phyloP scores from a whole-genome alignment of 2,329 filamentous ascomycete species.

The Stemphylium lycopersici region DNA sequence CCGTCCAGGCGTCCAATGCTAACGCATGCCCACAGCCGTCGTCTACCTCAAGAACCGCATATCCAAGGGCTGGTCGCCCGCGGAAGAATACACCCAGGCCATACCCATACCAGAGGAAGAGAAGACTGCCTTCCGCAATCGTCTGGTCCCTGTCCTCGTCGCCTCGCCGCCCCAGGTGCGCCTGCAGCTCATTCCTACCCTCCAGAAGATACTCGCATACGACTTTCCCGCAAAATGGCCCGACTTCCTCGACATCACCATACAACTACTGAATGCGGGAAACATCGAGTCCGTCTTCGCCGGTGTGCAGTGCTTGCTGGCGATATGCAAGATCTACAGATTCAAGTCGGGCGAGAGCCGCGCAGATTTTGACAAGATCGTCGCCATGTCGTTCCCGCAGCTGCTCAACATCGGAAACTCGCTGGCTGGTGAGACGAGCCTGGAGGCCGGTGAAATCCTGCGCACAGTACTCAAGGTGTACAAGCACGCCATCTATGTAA shows the following conservation, averaged over 20 bases:
- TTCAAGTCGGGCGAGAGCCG: conserved; percentile 87
- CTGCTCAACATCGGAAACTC: conserved; percentile 86
- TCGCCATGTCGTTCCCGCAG: conserved; percentile 87
- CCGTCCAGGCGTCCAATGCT: conserved; percentile 23
- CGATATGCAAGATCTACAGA: conserved; percentile 92
- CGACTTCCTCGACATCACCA: conserved; percentile 88
- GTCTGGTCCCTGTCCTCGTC: conserved; percentile 87
- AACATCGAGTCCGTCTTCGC: conserved; percentile 87
- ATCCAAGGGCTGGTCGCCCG: conserved; percentile 84
- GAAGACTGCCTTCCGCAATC: conserved; percentile 83
- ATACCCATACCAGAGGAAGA: conserved; percentile 85
- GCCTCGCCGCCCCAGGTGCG: conserved; percentile 80
- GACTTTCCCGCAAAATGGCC: conserved; percentile 97
- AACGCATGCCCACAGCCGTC: conserved; percentile 67
- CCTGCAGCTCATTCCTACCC: conserved; percentile 89
- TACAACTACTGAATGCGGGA: conserved; percentile 85
- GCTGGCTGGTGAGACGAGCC: conserved; percentile 85
- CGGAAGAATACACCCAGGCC: conserved; percentile 75
- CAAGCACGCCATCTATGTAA: conserved; percentile 96
- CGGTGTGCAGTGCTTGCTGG: conserved; percentile 89
- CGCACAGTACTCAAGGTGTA: conserved; percentile 94
- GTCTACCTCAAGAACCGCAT: conserved; percentile 99
- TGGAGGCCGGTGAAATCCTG: conserved; percentile 96
- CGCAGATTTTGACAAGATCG: conserved; percentile 90
- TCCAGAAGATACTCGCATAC: conserved; percentile 94